Percentiles rank a stretch among this genome's conserved stretches.
Conservation (phyloP, 441 rosid genomes). For the Melastoma candidum region DNA sequence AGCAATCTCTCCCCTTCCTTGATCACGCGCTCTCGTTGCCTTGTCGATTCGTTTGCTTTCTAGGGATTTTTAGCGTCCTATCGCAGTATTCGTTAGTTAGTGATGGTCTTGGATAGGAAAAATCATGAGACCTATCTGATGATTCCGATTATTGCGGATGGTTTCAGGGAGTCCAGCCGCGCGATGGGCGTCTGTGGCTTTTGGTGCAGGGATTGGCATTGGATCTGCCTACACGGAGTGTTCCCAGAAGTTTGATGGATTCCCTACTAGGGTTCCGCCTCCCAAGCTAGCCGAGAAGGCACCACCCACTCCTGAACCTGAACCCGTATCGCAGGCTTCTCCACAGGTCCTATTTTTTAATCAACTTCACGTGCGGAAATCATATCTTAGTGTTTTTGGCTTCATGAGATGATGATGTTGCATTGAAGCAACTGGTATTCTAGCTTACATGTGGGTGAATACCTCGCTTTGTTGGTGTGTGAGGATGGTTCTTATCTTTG, state of each 20-base stretch:
- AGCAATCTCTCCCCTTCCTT: slow-evolving; percentile 12
- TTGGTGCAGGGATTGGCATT: slow-evolving; percentile 85
- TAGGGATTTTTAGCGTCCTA: too few relatives aligned
- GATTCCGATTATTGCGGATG: background rate
- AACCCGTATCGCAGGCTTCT: slow-evolving; percentile 8
- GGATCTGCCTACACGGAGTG: slow-evolving; percentile 82
- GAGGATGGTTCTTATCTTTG: too few relatives aligned
- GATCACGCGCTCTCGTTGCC: background rate
- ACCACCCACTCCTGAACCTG: slow-evolving; percentile 10
- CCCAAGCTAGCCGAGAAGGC: slow-evolving; percentile 22
- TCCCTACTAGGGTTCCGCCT: slow-evolving; percentile 23
- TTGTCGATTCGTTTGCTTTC: too few relatives aligned
- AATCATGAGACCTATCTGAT: too few relatives aligned
- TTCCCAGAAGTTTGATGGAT: slow-evolving; percentile 39
- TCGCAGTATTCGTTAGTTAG: too few relatives aligned
- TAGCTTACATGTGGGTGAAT: too few relatives aligned
- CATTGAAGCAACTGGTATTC: too few relatives aligned
- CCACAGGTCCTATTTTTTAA: slow-evolving; percentile 24
- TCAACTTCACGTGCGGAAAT: background rate
- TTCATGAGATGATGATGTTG: too few relatives aligned
- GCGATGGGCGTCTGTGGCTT: slow-evolving; percentile 81
- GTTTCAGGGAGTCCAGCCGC: slow-evolving; percentile 63
- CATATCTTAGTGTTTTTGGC: too few relatives aligned
- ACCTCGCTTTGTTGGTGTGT: too few relatives aligned
- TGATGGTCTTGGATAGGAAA: too few relatives aligned